These are phyloP conservation scores for Diaporthe nobilis DNA, from an alignment of 2,329 filamentous ascomycete species.

Conservation along the genomic window DNA sequence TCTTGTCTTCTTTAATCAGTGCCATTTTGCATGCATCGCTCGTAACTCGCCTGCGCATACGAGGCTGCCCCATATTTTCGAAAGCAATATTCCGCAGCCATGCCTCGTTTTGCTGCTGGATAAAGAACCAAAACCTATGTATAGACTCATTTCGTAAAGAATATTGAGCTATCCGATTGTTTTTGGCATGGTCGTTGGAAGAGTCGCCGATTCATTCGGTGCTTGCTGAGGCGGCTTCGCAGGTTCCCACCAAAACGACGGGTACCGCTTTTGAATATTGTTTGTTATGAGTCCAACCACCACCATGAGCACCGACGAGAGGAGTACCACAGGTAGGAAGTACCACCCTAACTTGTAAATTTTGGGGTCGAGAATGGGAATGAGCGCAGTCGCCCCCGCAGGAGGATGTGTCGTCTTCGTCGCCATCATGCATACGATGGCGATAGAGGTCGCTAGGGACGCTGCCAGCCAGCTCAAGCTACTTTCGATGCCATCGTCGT, in stretches of 20 bases:
- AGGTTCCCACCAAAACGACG: conserved; percentile 6
- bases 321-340: background rate
- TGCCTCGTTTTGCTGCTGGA: no score
- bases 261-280: conserved; percentile 6
- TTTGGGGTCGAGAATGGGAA: background rate
- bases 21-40: no score
- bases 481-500: background rate
- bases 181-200: background rate
- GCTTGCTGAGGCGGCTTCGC: background rate
- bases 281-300: background rate
- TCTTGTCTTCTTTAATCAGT: no score
- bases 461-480: background rate
- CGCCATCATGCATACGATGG: conserved; percentile 4
- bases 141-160: no score
- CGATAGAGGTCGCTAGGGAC: conserved; percentile 6
- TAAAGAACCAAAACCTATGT: no score
- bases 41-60: no score
- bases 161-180: no score
- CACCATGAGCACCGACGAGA: background rate
- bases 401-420: conserved; percentile 16
- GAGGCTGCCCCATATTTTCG: no score
- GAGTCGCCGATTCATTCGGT: background rate
- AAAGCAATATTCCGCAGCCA: no score
- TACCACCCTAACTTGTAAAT: conserved; percentile 2
- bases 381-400: background rate